Base-by-base conservation (phyloP, 805 yeast species). In the Candida palmyrensis region DNA sequence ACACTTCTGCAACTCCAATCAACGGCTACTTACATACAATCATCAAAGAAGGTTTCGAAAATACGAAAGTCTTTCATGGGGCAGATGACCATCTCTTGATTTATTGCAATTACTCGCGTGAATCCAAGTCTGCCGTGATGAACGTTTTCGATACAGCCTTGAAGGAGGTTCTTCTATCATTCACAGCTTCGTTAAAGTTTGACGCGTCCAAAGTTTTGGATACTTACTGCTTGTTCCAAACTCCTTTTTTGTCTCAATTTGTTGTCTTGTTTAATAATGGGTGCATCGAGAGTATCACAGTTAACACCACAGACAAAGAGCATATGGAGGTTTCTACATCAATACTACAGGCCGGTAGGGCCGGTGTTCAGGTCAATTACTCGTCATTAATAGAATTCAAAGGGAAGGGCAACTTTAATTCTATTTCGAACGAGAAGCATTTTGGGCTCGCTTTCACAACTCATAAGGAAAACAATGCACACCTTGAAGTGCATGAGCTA, bases 401-500 rank as follows among this genome's bases (percentile, higher is more conserved):
- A n/a, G n/a, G n/a, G n/a, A n/a, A n/a, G n/a, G 28, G 36, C 7
- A 33, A 35, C 9, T 43, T 42, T 26, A 13, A 35, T 9, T 28
- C 27, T 2, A 11, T 17, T 3, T 14, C 7, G 4, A 20, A 24
- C 7, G 15, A 29, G 25, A 44, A 38, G 20, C 27, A n/a, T 13
- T 47, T 31, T 40, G 55, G 54, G 3, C 39, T 53, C 11, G 43
- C 39, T 4, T 20, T 50, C 1, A 30, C 42, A 19, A 40, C 42
- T 11, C 23, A 37, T 27, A 18, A 25, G 9, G 19, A 37, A 18
- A 14, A 31, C 37, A 20, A 30, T 41, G 25, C 15, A 46, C 20
- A 44, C 41, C 32, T 29, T 19, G 18, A 26, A 25, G 31, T 52
- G 3, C 40, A 39, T 29, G 45, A 45, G 29, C 21, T 50, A 8